Conservation (phyloP, 2,329 filamentous ascomycete species). For the Ophiostoma tasmaniense region DNA sequence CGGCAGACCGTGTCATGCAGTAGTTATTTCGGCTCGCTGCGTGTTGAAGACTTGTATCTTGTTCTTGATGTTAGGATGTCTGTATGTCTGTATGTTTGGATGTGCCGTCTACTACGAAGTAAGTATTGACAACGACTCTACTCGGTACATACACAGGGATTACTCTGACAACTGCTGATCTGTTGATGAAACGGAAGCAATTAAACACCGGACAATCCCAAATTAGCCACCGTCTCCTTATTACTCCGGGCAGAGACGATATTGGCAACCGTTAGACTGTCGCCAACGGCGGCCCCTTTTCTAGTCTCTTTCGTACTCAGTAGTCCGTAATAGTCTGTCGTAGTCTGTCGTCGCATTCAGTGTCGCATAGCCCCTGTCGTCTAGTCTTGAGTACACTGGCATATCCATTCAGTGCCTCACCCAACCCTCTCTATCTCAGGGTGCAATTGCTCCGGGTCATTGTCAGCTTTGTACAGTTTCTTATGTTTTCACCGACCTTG, state of each 20-base stretch:
- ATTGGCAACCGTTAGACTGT: neutral
- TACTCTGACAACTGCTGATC: neutral
- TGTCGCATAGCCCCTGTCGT: neutral
- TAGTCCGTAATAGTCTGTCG: neutral
- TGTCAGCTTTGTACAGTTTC: too few relatives aligned
- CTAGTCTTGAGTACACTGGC: neutral
- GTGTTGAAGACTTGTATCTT: neutral
- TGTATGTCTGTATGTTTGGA: neutral
- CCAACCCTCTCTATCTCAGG: slow-evolving; percentile 3
- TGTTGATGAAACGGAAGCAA: neutral
- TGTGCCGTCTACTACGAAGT: too few relatives aligned
- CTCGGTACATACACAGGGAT: neutral
- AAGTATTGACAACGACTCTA: too few relatives aligned
- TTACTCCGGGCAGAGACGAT: neutral
- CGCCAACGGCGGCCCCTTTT: slow-evolving; percentile 6
- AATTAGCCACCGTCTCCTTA: neutral
- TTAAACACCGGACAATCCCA: neutral
- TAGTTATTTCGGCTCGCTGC: neutral
- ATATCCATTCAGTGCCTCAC: neutral
- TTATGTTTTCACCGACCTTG: too few relatives aligned
- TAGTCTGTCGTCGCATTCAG: neutral
- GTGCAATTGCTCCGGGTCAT: neutral
- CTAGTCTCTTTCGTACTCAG: neutral
- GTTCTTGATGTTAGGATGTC: too few relatives aligned
- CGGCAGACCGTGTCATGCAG: neutral